Percentiles rank a stretch among this genome's conserved stretches.
These are phyloP conservation scores for Collybia sp. DNA, from an alignment of 768 basidiomycete species.

Conservation along the genomic window DNA sequence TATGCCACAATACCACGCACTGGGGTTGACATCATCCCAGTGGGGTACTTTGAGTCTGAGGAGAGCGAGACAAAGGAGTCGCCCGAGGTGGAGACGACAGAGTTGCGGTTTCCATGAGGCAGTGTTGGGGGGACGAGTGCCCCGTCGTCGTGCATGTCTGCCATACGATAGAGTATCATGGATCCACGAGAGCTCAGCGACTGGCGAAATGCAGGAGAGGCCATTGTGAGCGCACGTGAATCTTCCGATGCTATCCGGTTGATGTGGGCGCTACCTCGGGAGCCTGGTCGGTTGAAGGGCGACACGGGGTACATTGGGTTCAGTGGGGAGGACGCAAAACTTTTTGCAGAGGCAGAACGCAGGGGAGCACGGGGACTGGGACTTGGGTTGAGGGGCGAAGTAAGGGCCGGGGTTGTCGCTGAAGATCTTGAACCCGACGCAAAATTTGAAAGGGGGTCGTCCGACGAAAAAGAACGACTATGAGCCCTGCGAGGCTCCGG, in stretches of 20 bases:
- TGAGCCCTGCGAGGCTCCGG: too few relatives aligned
- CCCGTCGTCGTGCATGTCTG: constrained; percentile 12
- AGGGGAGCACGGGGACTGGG: too few relatives aligned
- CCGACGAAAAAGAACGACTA: too few relatives aligned
- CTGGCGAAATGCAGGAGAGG: neutral
- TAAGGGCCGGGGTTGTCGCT: neutral
- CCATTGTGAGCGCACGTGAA: neutral
- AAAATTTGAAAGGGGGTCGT: too few relatives aligned
- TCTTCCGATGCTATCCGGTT: neutral
- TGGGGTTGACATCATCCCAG: constrained; percentile 2
- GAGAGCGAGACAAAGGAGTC: constrained; percentile 11
- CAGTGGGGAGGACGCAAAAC: neutral
- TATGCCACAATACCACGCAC: neutral
- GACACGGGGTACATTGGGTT: neutral
- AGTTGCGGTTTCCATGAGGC: constrained; percentile 7
- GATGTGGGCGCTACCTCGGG: neutral
- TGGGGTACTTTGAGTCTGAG: constrained; percentile 4
- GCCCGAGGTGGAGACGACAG: constrained; percentile 10
- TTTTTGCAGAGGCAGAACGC: neutral
- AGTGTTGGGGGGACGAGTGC: constrained; percentile 12
- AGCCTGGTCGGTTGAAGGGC: neutral
- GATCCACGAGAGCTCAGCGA: constrained; percentile 7
- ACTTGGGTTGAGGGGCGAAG: neutral
- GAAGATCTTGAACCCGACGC: neutral
- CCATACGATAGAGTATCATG: constrained; percentile 21